phyloP scores from a whole-genome alignment of 2,329 filamentous ascomycete species.

The Diaporthe citri region DNA sequence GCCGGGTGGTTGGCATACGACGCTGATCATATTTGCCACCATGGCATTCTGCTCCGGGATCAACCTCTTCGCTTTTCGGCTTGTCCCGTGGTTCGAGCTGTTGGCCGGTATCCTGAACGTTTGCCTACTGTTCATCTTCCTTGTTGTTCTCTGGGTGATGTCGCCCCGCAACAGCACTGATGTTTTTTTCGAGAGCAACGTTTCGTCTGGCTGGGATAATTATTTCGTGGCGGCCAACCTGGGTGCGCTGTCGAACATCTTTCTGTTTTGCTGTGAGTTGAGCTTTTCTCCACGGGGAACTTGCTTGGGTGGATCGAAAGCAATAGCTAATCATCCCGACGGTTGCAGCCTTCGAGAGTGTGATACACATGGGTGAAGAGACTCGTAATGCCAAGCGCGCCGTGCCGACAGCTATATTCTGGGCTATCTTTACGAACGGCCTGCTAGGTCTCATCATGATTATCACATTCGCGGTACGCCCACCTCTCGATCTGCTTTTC shows the following conservation, averaged over 20 bases:
- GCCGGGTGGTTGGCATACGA: constrained; percentile 51
- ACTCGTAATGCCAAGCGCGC: constrained; percentile 58
- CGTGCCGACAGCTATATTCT: constrained; percentile 59
- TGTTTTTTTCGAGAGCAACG: constrained; percentile 26
- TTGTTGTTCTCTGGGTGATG: constrained; percentile 38
- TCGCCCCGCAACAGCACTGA: constrained; percentile 27
- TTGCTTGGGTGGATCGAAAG: too few species aligned
- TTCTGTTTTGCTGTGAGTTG: constrained; percentile 48
- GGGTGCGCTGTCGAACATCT: constrained; percentile 51
- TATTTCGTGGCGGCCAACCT: constrained; percentile 49
- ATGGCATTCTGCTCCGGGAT: constrained; percentile 44
- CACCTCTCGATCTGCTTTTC: rapidly evolving
- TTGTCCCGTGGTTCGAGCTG: constrained; percentile 56
- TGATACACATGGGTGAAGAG: constrained; percentile 62
- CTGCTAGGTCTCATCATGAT: constrained; percentile 56
- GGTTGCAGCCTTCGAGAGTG: constrained; percentile 58
- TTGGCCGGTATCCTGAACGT: constrained; percentile 49
- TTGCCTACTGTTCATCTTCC: constrained; percentile 27
- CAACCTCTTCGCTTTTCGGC: constrained; percentile 51
- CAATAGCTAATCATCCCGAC: neutral
- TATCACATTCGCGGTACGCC: constrained; percentile 54
- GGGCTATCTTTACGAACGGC: constrained; percentile 57
- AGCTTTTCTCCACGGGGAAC: rapidly evolving
- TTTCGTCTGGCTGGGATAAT: constrained; percentile 37
- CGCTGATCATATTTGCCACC: constrained; percentile 53